Conservation (phyloP, 208 protist genomes). For the Novymonas esmeraldas region DNA sequence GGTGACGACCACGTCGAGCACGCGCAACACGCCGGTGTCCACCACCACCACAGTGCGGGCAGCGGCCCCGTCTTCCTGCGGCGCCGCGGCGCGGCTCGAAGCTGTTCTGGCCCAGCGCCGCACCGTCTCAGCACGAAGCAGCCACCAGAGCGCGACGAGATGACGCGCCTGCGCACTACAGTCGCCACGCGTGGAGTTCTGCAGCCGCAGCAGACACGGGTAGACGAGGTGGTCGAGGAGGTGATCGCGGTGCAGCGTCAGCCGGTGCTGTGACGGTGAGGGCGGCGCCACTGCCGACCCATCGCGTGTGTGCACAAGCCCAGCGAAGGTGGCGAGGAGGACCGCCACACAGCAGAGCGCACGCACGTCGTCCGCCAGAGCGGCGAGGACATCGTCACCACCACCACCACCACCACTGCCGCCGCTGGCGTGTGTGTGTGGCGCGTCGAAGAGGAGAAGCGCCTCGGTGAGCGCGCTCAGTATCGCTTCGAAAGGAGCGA, state of each 20-base stretch:
- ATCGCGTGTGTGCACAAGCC: conserved; percentile 43
- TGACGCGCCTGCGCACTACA: conserved; percentile 44
- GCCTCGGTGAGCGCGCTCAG: conserved; percentile 2
- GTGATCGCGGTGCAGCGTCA: not conserved
- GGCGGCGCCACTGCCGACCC: conserved; percentile 2
- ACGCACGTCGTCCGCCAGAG: conserved; percentile 21
- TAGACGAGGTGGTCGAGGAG: conserved; percentile 23
- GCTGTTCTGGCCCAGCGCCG: conserved; percentile 16
- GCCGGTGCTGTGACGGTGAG: not conserved
- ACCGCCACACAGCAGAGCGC: conserved; percentile 28
- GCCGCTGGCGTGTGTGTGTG: conserved; percentile 2
- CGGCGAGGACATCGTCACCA: not conserved
- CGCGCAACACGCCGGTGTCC: not conserved
- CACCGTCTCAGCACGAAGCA: conserved; percentile 49
- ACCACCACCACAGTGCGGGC: too few species aligned
- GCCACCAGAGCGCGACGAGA: conserved; percentile 49
- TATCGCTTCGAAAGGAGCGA: too few species aligned
- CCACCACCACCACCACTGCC: not conserved
- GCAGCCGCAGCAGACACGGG: conserved; percentile 19
- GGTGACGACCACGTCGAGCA: conserved; percentile 7
- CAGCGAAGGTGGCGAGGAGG: conserved; percentile 34
- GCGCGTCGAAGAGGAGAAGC: not conserved
- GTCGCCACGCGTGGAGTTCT: conserved; percentile 44
- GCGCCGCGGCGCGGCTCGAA: not conserved
- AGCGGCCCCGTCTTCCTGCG: not conserved